Evolutionary conservation across 1,284 basidiomycete genomes (phyloP), one percentile per base, ranked within the genome.

Genomic region (Trametes polyzona): DNA sequence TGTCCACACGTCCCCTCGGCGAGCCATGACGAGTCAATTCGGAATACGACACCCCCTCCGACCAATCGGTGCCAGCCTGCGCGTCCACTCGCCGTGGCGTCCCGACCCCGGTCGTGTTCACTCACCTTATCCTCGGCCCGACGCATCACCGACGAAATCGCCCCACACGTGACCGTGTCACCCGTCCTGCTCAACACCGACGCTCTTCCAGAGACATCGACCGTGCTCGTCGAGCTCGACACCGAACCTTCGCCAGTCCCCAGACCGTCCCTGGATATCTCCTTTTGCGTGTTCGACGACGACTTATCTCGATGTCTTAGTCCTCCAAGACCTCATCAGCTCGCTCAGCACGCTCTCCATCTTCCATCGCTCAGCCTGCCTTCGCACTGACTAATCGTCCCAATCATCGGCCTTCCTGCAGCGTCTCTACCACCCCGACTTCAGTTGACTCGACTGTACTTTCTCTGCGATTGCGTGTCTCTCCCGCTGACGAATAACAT

Each of bases 161-260:
- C 46, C n/a, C 37, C 26, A n/a, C 61, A 59, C 61, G 61, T 62
- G 61, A 59, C 19, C 54, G 47, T 39, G n/a, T n/a, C n/a, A 36
- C 29, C 33, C 23, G 14, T 11, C 17, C 35, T 33, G 26, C 14
- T 40, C 29, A 21, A n/a, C n/a, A n/a, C n/a, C 52, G 49, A 51
- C 47, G 43, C 37, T 24, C 27, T 55, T 58, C 57, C 11, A 55
- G 52, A 55, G 48, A 2, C 35, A 24, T 53, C 51, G 12, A 33
- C 35, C 36, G n/a, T n/a, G n/a, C 39, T 47, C 42, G 27, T 51
- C 51, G 36, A 27, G 37, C 37, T 35, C 36, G 43, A 47, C 55
- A 35, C 42, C 32, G 57, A 58, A 58, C 32, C 27, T 59, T 59
- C 58, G 42, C 21, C n/a, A 16, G 21, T 35, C 52, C 48, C 5